A percentile compares a stretch with the other conserved stretches of the same genome.
Conservation (phyloP, 2,329 filamentous ascomycete species). For the Venturiaceae sp. region DNA sequence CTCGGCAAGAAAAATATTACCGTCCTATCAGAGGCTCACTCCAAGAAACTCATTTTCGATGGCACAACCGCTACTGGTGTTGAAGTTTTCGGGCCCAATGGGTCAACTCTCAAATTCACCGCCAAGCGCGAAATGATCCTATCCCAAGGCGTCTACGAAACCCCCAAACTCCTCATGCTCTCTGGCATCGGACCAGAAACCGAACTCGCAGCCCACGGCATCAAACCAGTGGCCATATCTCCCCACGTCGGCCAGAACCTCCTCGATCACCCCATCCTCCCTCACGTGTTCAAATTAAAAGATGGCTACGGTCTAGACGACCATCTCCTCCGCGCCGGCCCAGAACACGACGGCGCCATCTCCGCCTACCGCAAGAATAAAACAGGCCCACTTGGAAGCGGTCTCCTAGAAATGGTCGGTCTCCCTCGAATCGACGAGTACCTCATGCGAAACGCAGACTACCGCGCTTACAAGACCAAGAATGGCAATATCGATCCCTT, state of each 20-base stretch:
- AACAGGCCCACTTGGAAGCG: slow-evolving; percentile 31
- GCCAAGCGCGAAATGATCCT: slow-evolving; percentile 41
- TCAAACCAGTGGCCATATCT: slow-evolving; percentile 21
- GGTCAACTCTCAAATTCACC: slow-evolving; percentile 26
- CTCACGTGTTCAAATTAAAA: slow-evolving; percentile 37
- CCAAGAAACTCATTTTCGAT: slow-evolving; percentile 46
- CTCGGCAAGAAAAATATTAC: slow-evolving; percentile 46
- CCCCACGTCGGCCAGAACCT: slow-evolving; percentile 22
- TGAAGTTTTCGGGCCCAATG: slow-evolving; percentile 32
- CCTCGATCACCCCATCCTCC: slow-evolving; percentile 28
- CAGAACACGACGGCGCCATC: slow-evolving; percentile 22
- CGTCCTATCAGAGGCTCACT: slow-evolving; percentile 36
- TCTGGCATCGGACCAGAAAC: slow-evolving; percentile 37
- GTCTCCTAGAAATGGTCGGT: slow-evolving; percentile 41
- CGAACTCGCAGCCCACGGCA: slow-evolving; percentile 26
- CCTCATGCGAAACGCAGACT: slow-evolving; percentile 39
- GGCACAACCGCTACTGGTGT: slow-evolving; percentile 35
- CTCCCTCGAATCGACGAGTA: slow-evolving; percentile 49
- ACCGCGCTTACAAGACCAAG: slow-evolving; percentile 30
- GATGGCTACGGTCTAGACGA: slow-evolving; percentile 28
- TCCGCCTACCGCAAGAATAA: slow-evolving; percentile 27
- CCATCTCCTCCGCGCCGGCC: slow-evolving; percentile 26
- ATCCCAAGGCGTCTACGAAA: slow-evolving; percentile 43
- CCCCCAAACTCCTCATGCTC: slow-evolving; percentile 44
- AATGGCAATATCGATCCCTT: slow-evolving; percentile 27